Evolutionary conservation across 768 basidiomycete species (phyloP).

Genomic region (Boletus sp.): DNA sequence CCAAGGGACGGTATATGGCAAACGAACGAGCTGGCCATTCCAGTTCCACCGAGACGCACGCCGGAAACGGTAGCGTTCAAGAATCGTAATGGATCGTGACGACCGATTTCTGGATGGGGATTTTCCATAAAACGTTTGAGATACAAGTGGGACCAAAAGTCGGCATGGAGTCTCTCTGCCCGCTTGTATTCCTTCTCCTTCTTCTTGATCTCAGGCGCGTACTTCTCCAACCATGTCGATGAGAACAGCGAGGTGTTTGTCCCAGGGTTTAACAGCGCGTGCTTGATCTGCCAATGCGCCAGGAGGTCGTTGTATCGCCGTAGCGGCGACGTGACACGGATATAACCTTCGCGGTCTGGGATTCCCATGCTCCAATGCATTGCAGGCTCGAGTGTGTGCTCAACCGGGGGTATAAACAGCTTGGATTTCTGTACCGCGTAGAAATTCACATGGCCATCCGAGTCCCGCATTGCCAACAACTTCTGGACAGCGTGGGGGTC

Average conservation of each 20-base stretch:
- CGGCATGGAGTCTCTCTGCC: constrained; percentile 31
- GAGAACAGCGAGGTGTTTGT: constrained; percentile 43
- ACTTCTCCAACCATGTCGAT: constrained; percentile 41
- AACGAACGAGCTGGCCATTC: constrained; percentile 4
- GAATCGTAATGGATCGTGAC: constrained; percentile 26
- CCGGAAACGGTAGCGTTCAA: constrained; percentile 27
- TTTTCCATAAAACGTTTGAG: constrained; percentile 37
- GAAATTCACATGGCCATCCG: constrained; percentile 42
- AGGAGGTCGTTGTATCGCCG: constrained; percentile 81
- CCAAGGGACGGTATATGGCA: constrained; percentile 30
- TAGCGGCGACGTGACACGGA: constrained; percentile 80
- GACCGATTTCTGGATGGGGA: constrained; percentile 14
- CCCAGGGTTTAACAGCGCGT: constrained; percentile 48
- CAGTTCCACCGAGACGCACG: constrained; percentile 14
- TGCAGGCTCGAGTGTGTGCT: constrained; percentile 50
- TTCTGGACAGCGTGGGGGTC: constrained; percentile 37
- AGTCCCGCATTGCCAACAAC: constrained; percentile 48
- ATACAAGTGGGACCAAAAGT: constrained; percentile 41
- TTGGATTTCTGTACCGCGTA: constrained; percentile 33
- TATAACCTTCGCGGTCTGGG: constrained; percentile 74
- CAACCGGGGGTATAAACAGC: constrained; percentile 34
- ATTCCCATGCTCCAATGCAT: constrained; percentile 70
- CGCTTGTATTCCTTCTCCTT: constrained; percentile 36
- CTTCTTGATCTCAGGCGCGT: constrained; percentile 36
- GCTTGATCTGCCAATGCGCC: constrained; percentile 92